Evolutionary conservation across 1,284 basidiomycete species (phyloP).

Genomic region (Pterula multifida): DNA sequence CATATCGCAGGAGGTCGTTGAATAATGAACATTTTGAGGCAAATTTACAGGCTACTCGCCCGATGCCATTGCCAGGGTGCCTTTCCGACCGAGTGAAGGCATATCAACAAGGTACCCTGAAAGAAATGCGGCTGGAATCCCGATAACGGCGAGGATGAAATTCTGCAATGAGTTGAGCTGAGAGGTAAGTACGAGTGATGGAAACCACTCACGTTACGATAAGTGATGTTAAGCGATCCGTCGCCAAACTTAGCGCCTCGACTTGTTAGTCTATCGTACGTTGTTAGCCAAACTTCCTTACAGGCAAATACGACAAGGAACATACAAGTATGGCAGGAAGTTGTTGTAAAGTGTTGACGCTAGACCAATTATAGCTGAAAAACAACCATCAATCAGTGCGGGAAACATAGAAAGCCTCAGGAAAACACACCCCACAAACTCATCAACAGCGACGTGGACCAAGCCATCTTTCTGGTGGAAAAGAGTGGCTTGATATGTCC

Average conservation of each 20-base stretch:
- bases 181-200: neutral
- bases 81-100: constrained; percentile 37
- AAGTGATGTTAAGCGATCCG: constrained; percentile 35
- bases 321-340: constrained; percentile 40
- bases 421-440: constrained; percentile 26
- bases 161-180: constrained; percentile 4
- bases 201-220: constrained; percentile 31
- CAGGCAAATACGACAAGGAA: neutral
- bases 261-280: constrained; percentile 25
- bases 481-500: constrained; percentile 43
- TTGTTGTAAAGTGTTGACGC: constrained; percentile 50
- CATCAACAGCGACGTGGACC: constrained; percentile 43
- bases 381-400: neutral
- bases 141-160: constrained; percentile 34
- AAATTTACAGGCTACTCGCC: constrained; percentile 17
- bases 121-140: constrained; percentile 40
- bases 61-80: constrained; percentile 34
- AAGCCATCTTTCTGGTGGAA: constrained; percentile 40
- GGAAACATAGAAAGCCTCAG: constrained; percentile 17
- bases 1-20: constrained; percentile 18
- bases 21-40: constrained; percentile 8
- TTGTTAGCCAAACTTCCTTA: neutral
- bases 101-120: constrained; percentile 39
- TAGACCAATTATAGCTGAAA: constrained; percentile 36
- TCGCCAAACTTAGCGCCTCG: constrained; percentile 38